Percentiles rank a stretch among this genome's conserved stretches.
These are phyloP conservation scores for Fusarium multiceps DNA, from an alignment of 2,329 filamentous ascomycete genomes.

Conservation along the genomic window DNA sequence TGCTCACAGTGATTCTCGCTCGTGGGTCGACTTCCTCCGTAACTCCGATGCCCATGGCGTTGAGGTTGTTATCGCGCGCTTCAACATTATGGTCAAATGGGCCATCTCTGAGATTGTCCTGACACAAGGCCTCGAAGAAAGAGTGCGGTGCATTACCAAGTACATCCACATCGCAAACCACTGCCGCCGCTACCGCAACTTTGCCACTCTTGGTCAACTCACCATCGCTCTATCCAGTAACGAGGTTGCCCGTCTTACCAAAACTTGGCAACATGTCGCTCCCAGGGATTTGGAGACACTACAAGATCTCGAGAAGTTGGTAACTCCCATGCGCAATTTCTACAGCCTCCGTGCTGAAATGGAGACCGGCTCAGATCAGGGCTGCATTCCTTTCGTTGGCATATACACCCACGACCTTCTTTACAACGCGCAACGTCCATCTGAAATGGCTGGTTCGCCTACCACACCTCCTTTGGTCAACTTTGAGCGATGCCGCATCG, in stretches of 20 bases:
- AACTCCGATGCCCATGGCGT: slow-evolving; percentile 79
- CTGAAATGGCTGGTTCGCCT: slow-evolving; percentile 76
- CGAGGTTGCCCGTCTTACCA: slow-evolving; percentile 73
- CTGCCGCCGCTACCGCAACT: slow-evolving; percentile 81
- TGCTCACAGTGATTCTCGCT: slow-evolving; percentile 71
- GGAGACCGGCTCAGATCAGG: slow-evolving; percentile 74
- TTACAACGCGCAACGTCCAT: slow-evolving; percentile 82
- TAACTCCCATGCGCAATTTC: slow-evolving; percentile 83
- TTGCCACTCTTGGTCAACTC: slow-evolving; percentile 85
- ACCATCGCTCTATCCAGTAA: slow-evolving; percentile 80
- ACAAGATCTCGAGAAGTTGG: slow-evolving; percentile 74
- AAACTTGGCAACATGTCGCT: slow-evolving; percentile 79
- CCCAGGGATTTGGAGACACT: slow-evolving; percentile 73
- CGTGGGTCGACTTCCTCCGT: slow-evolving; percentile 85
- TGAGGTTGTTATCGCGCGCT: slow-evolving; percentile 85
- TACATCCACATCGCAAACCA: slow-evolving; percentile 84
- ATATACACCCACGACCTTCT: slow-evolving; percentile 86
- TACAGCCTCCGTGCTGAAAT: slow-evolving; percentile 81
- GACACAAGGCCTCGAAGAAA: slow-evolving; percentile 76
- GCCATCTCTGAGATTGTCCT: slow-evolving; percentile 82
- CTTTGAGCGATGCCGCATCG: slow-evolving; percentile 83
- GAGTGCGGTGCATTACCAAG: slow-evolving; percentile 81
- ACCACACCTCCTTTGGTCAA: slow-evolving; percentile 78
- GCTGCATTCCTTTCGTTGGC: slow-evolving; percentile 86
- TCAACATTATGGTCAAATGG: slow-evolving; percentile 92